Percentiles rank a stretch among this genome's conserved stretches.
phyloP scores from a whole-genome alignment of 805 yeast genomes.

The Kazachstania martiniae region DNA sequence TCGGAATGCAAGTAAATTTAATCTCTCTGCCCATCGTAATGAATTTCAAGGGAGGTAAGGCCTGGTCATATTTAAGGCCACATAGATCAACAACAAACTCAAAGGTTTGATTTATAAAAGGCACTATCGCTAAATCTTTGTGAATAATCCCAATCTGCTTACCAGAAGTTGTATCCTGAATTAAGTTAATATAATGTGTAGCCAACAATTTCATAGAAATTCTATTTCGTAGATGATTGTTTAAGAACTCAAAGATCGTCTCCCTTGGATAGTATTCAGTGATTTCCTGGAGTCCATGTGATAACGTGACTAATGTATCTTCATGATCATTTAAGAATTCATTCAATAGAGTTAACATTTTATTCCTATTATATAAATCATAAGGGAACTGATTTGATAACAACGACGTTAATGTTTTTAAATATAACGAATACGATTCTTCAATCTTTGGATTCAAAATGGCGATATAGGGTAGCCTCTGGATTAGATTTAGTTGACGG shows the following conservation, averaged over 20 bases:
- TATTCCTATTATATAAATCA: conserved; percentile 42
- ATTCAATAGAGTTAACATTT: conserved; percentile 42
- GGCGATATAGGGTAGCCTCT: conserved; percentile 71
- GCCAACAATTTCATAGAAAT: conserved; percentile 80
- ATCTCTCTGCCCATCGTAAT: conserved; percentile 48
- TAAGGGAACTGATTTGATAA: conserved; percentile 33
- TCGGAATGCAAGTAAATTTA: conserved; percentile 71
- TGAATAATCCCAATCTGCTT: conserved; percentile 50
- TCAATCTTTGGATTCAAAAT: conserved; percentile 82
- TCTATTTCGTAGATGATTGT: conserved; percentile 69
- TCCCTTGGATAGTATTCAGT: conserved; percentile 32
- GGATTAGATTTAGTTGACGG: conserved; percentile 56
- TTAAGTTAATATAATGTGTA: conserved; percentile 67
- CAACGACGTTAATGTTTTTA: conserved; percentile 52
- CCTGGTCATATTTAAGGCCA: conserved; percentile 69
- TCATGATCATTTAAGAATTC: conserved; percentile 65
- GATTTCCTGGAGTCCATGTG: conserved; percentile 67
- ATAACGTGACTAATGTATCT: conserved; percentile 71
- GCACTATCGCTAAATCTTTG: conserved; percentile 51
- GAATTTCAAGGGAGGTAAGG: conserved; percentile 30
- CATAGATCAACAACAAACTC: conserved; percentile 77
- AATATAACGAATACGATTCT: conserved; percentile 60
- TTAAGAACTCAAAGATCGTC: conserved; percentile 52
- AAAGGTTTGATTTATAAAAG: conserved; percentile 51
- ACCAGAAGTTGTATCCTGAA: conserved; percentile 27